Percentiles rank a stretch among this genome's conserved stretches.
phyloP scores from a whole-genome alignment of 2,329 filamentous ascomycete genomes.

The Monosporascus sp. region DNA sequence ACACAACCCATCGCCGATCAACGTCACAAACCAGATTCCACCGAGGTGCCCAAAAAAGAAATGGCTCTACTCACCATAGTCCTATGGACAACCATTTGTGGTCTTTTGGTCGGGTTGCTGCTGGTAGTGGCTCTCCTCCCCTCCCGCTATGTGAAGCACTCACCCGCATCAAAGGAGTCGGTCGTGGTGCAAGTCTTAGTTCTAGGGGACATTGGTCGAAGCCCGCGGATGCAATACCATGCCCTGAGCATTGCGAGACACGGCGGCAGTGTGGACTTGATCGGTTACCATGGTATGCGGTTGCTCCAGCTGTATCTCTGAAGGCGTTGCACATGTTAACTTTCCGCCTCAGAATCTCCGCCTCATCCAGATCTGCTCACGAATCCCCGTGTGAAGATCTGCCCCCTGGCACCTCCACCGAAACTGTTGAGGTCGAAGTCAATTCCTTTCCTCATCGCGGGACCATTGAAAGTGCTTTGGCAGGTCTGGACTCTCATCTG shows the following conservation, averaged over 20 bases:
- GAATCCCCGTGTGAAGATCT: constrained; percentile 64
- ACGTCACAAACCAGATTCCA: neutral
- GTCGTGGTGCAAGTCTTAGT: constrained; percentile 73
- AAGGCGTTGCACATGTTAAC: neutral
- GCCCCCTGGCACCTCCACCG: constrained; percentile 65
- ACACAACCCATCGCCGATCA: neutral
- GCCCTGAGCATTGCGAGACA: constrained; percentile 84
- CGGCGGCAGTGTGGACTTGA: constrained; percentile 73
- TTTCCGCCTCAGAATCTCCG: constrained; percentile 58
- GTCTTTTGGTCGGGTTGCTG: constrained; percentile 25
- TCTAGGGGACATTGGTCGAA: constrained; percentile 89
- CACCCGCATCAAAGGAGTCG: constrained; percentile 20
- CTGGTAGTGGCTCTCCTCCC: constrained; percentile 29
- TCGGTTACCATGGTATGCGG: constrained; percentile 73
- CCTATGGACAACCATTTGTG: constrained; percentile 16
- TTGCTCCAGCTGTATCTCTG: too few species aligned
- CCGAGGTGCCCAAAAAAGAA: neutral
- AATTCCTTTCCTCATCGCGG: constrained; percentile 70
- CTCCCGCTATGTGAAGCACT: constrained; percentile 31
- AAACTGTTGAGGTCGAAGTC: constrained; percentile 60
- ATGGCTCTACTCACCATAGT: constrained; percentile 17
- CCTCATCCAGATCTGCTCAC: constrained; percentile 71
- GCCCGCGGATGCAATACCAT: constrained; percentile 98
- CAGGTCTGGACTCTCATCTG: constrained; percentile 69
- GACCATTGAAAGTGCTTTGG: constrained; percentile 79